Conservation (phyloP, 2,329 filamentous ascomycete species). For the Coniochaeta ligniaria region DNA sequence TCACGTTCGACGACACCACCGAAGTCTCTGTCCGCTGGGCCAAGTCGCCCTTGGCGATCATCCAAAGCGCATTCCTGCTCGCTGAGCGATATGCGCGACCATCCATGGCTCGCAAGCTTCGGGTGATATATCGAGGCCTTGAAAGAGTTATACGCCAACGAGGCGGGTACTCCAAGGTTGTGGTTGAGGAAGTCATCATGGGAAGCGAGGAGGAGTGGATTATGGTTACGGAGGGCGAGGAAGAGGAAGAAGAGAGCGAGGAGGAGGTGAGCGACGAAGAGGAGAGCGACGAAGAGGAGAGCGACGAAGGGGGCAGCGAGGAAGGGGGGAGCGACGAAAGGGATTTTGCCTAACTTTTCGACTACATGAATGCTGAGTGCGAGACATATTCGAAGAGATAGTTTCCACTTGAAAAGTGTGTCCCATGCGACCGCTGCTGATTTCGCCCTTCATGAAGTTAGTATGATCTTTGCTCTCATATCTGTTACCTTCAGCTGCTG, state of each 20-base stretch:
- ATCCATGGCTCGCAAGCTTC: neutral
- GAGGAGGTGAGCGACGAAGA: too few species aligned
- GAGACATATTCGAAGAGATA: too few species aligned
- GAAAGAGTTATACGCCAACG: neutral
- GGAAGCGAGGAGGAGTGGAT: neutral
- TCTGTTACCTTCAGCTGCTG: too few species aligned
- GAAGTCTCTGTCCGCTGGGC: neutral
- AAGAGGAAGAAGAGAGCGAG: neutral
- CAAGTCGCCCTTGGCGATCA: neutral
- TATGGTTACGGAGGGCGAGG: neutral
- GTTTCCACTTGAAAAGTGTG: too few species aligned
- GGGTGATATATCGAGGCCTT: neutral
- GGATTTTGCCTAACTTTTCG: too few species aligned
- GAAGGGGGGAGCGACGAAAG: too few species aligned
- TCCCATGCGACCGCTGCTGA: too few species aligned
- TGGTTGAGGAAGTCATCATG: neutral
- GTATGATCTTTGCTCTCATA: too few species aligned
- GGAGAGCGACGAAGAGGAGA: too few species aligned
- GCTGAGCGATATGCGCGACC: neutral
- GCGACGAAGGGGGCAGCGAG: too few species aligned
- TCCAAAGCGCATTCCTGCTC: neutral
- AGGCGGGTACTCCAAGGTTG: neutral
- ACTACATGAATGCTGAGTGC: too few species aligned
- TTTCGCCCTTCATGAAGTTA: too few species aligned
- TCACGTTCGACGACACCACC: neutral